A percentile compares a stretch with the other conserved stretches of the same genome.
These are phyloP conservation scores for Vitis cinerea DNA, from an alignment of 164 flowering plant genomes.

Conservation along the genomic window DNA sequence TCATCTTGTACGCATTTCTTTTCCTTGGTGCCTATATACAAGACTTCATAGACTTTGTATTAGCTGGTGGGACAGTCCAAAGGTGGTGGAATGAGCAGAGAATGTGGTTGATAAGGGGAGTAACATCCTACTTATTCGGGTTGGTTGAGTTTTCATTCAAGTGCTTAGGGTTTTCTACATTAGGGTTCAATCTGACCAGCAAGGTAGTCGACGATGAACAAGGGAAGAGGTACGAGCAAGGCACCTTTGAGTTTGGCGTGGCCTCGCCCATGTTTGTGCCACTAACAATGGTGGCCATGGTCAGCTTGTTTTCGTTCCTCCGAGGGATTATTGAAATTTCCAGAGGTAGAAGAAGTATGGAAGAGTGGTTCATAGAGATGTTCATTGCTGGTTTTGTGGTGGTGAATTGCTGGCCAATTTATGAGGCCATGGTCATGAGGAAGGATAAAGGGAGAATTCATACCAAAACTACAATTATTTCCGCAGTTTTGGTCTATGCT, in stretches of 20 bases:
- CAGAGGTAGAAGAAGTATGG: slow-evolving; percentile 30
- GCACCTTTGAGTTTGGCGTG: slow-evolving; percentile 64
- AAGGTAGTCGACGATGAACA: slow-evolving; percentile 50
- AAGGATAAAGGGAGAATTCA: slow-evolving; percentile 24
- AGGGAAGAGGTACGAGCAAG: slow-evolving; percentile 54
- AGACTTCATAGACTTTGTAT: slow-evolving; percentile 46
- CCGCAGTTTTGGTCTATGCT: slow-evolving; percentile 7
- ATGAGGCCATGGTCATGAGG: slow-evolving; percentile 65
- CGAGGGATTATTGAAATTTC: slow-evolving; percentile 18
- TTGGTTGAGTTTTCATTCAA: slow-evolving; percentile 36
- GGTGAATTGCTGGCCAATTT: slow-evolving; percentile 56
- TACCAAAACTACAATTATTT: slow-evolving; percentile 6
- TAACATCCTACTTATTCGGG: slow-evolving; percentile 46
- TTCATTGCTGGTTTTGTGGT: slow-evolving; percentile 48
- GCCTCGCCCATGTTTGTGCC: slow-evolving; percentile 65
- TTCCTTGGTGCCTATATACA: slow-evolving; percentile 56
- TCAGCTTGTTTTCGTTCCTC: slow-evolving; percentile 48
- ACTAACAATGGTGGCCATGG: slow-evolving; percentile 40
- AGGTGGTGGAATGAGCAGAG: slow-evolving; percentile 84
- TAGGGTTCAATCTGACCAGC: slow-evolving; percentile 62
- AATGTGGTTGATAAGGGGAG: slow-evolving; percentile 71
- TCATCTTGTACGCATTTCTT: slow-evolving; percentile 51
- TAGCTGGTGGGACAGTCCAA: slow-evolving; percentile 29
- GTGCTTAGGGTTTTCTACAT: slow-evolving; percentile 33
- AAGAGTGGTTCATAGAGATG: slow-evolving; percentile 20